Base-by-base conservation (phyloP, 495 filamentous ascomycete species). In the Penicillium pulvis region DNA sequence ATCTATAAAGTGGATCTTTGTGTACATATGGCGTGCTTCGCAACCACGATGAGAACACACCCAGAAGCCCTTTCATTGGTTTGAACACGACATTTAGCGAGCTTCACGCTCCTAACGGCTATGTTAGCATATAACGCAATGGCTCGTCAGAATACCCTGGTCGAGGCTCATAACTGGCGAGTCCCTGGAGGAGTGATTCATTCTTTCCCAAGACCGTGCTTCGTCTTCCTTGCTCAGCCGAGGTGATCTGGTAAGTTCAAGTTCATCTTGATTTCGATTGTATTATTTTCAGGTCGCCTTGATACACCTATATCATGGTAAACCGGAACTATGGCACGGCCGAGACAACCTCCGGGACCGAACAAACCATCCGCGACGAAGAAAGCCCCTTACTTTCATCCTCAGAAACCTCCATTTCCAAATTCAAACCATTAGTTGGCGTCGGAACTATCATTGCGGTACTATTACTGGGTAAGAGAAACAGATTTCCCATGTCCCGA, bases 381-480 rank as follows among this genome's bases (percentile, higher is more conserved):
- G 72, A 75, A 42, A 63, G 53, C 30, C 58, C 60, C 6, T 50
- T 66, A n/a, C 44, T 69, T 6, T n/a, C 53, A 33, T 44, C 35
- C 3, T 16, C 57, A 0, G 44, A 36, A 7, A 16, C 51, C 1
- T 5, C 42, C 23, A 61, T 57, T 43, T 33, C 53, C 2, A 58
- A 53, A 2, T 47, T 57, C 2, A 59, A 64, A 41, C 47, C 55
- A 2, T 14, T 70, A 28, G 60, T 60, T 7, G 67, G 67, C 12
- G 62, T 77, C 6, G 53, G 57, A 1, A 71, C 72, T 3, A 70
- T 78, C 4, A 70, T 78, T 3, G 61, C 70, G 1, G 70, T 78
- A 5, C 53, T 78, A 4, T 51, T 78, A 35, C 62, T 78, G 2
- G 75, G 74, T 77, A 63, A 17, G 64, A 31, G 11, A 23, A 42